A percentile compares a stretch with the other conserved stretches of the same genome.
Evolutionary conservation across 1,284 basidiomycete species (phyloP).

Genomic region (Rhodotorula glutinis): DNA sequence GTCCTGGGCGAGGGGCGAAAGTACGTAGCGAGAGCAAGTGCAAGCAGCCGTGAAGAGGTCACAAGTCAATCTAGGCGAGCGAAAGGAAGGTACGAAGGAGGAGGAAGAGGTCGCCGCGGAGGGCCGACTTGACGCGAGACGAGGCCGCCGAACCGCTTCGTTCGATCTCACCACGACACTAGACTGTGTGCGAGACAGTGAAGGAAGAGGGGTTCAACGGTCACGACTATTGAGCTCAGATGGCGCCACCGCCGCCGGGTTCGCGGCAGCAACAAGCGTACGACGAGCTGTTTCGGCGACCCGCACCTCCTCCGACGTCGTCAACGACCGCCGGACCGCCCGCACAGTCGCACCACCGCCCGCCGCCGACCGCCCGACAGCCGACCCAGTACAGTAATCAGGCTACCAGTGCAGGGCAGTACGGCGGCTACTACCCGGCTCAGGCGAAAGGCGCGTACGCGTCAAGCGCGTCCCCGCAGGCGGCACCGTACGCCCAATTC

Average conservation of each 20-base stretch:
- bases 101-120: no score
- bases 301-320: background rate
- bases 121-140: no score
- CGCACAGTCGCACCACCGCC: slow-evolving; percentile 1
- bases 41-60: no score
- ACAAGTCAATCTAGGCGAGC: no score
- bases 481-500: slow-evolving; percentile 25
- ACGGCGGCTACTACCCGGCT: no score
- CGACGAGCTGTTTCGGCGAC: slow-evolving; percentile 75
- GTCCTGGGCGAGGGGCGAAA: no score
- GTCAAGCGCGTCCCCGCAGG: slow-evolving; percentile 10
- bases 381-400: slow-evolving; percentile 42
- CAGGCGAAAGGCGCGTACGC: slow-evolving; percentile 7
- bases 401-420: slow-evolving; percentile 33
- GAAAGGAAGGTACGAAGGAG: no score
- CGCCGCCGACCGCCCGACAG: slow-evolving; percentile 40
- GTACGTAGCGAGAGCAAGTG: no score
- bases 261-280: slow-evolving; percentile 55
- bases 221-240: background rate
- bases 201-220: background rate
- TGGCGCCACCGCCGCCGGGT: slow-evolving; percentile 4
- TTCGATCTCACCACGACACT: no score
- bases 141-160: no score
- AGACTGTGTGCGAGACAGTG: no score
- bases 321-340: slow-evolving; percentile 10